Conservation (phyloP, 768 basidiomycete genomes). For the Lentinula aciculospora region DNA sequence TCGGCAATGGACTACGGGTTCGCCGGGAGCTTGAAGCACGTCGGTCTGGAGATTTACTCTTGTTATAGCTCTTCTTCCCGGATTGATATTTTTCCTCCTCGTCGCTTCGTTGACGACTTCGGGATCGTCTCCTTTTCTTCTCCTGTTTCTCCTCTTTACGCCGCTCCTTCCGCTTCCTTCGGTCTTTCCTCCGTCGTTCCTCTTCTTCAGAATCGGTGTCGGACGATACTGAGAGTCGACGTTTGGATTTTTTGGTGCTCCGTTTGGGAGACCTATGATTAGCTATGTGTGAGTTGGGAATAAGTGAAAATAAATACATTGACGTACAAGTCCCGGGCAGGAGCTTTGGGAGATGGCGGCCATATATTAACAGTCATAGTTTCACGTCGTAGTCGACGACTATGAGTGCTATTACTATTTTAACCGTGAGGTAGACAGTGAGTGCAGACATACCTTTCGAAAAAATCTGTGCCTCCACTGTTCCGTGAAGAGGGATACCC, state of each 20-base stretch:
- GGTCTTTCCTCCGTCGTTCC: conserved; percentile 55
- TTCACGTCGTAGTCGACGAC: conserved; percentile 68
- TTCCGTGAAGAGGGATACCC: conserved; percentile 29
- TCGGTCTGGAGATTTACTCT: conserved; percentile 14
- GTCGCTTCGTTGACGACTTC: conserved; percentile 22
- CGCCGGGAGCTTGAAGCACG: conserved; percentile 22
- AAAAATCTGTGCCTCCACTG: conserved; percentile 43
- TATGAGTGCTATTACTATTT: conserved; percentile 21
- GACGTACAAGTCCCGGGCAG: conserved; percentile 51
- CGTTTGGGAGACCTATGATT: conserved; percentile 50
- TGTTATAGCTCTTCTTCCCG: conserved; percentile 17
- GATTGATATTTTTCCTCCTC: conserved; percentile 32
- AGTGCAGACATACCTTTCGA: conserved; percentile 57
- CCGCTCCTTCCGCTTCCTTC: conserved; percentile 47
- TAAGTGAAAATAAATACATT: neutral
- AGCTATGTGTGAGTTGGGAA: conserved; percentile 1
- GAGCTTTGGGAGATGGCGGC: conserved; percentile 76
- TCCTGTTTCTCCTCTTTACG: conserved; percentile 35
- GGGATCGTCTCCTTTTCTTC: conserved; percentile 28
- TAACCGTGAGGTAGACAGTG: neutral
- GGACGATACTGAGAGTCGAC: conserved; percentile 47
- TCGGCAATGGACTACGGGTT: conserved; percentile 22
- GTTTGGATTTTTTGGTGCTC: conserved; percentile 53
- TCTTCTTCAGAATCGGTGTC: conserved; percentile 49
- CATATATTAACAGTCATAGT: conserved; percentile 57